phyloP scores from a whole-genome alignment of 306 rosid species.

The Quercus engelmannii region DNA sequence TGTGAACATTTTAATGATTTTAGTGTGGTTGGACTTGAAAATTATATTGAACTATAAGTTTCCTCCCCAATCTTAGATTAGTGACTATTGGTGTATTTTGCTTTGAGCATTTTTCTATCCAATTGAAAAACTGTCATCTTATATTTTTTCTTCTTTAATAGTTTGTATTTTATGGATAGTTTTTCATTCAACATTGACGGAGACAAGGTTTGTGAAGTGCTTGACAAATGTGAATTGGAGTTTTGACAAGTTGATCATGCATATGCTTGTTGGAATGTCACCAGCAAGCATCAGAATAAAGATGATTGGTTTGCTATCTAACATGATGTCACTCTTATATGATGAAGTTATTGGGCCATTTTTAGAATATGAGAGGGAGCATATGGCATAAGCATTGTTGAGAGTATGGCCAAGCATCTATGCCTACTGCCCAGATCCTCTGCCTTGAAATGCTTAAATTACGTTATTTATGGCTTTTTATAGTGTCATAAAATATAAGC shows the following conservation, averaged over 20 bases:
- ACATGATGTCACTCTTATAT: not conserved
- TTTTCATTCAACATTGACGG: not conserved
- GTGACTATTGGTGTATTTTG: not conserved
- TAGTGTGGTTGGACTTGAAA: not conserved
- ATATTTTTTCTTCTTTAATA: not conserved
- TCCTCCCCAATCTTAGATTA: conserved; percentile 6
- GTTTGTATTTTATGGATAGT: conserved; percentile 1
- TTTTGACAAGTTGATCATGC: not conserved
- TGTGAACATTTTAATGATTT: not conserved
- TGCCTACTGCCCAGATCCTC: too few relatives aligned
- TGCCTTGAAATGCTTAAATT: not conserved
- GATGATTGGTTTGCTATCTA: not conserved
- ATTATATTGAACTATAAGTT: not conserved
- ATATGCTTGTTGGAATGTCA: not conserved
- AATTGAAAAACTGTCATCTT: not conserved
- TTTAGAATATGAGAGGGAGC: not conserved
- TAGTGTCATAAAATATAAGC: not conserved
- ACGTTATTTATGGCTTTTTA: conserved; percentile 1
- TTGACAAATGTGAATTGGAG: not conserved
- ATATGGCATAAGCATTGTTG: not conserved
- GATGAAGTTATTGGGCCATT: not conserved
- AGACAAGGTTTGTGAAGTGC: not conserved
- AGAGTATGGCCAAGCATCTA: not conserved
- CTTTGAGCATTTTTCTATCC: not conserved
- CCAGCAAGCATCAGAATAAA: not conserved